These are phyloP conservation scores for Pseudopithomyces maydicus DNA, from an alignment of 2,329 filamentous ascomycete genomes.

Conservation along the genomic window DNA sequence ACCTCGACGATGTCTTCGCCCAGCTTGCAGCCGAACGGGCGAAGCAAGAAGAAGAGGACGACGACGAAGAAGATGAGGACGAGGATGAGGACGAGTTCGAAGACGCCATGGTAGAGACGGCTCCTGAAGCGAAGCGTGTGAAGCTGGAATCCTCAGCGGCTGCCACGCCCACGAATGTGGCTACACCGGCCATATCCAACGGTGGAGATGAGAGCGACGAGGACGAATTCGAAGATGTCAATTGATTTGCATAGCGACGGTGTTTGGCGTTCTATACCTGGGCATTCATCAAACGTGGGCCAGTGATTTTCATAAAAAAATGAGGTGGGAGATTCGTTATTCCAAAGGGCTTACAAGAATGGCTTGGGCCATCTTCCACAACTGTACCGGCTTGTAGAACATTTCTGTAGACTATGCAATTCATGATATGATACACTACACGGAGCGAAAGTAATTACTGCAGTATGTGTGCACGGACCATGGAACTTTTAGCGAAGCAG, in stretches of 20 bases:
- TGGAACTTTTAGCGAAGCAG: slow-evolving; percentile 34
- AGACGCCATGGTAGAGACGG: slow-evolving; percentile 39
- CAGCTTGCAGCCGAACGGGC: slow-evolving; percentile 64
- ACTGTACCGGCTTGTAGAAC: background rate
- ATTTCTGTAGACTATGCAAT: background rate
- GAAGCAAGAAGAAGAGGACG: slow-evolving; percentile 50
- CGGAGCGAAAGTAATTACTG: background rate
- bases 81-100: slow-evolving; percentile 54
- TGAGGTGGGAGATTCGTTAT: too few species aligned
- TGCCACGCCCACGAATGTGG: slow-evolving; percentile 35
- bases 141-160: slow-evolving; percentile 60
- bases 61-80: slow-evolving; percentile 49
- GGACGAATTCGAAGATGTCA: slow-evolving; percentile 54
- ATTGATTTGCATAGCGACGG: slow-evolving; percentile 37
- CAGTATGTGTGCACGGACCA: slow-evolving; percentile 10
- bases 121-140: slow-evolving; percentile 61
- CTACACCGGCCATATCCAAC: slow-evolving; percentile 45
- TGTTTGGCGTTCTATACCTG: slow-evolving; percentile 29
- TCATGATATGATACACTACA: background rate
- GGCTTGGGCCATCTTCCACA: background rate
- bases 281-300: background rate
- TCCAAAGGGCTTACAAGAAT: background rate
- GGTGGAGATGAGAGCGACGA: slow-evolving; percentile 54
- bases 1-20: slow-evolving; percentile 70
- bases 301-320: too few species aligned